phyloP scores from a whole-genome alignment of 2,329 filamentous ascomycete genomes.

The Monosporascus sp. region DNA sequence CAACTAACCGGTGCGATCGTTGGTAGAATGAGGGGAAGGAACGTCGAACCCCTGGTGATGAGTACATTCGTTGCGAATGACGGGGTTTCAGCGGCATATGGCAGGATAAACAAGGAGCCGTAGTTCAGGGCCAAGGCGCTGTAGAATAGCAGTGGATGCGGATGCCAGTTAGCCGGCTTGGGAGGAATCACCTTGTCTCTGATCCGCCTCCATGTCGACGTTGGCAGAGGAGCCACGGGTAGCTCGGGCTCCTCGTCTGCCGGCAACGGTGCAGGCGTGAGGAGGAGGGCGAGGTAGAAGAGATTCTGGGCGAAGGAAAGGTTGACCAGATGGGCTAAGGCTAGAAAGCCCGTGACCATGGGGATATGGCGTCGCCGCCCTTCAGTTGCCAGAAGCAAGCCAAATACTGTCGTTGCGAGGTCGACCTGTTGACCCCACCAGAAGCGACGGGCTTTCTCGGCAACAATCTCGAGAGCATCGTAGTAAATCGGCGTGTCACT shows the following conservation, averaged over 20 bases:
- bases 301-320: constrained; percentile 59
- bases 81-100: constrained; percentile 35
- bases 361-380: constrained; percentile 53
- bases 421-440: constrained; percentile 61
- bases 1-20: constrained; percentile 43
- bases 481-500: constrained; percentile 45
- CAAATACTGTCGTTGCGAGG: constrained; percentile 48
- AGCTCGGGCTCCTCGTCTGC: constrained; percentile 21
- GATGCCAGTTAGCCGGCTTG: constrained; percentile 41
- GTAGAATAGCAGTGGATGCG: constrained; percentile 32
- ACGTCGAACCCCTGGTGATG: constrained; percentile 33
- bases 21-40: constrained; percentile 41
- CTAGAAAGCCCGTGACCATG: constrained; percentile 49
- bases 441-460: constrained; percentile 49
- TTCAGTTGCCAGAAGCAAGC: constrained; percentile 53
- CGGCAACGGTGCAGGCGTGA: constrained; percentile 46
- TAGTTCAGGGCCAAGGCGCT: constrained; percentile 31
- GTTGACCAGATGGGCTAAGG: constrained; percentile 54
- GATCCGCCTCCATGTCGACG: constrained; percentile 25
- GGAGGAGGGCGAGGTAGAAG: constrained; percentile 55
- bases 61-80: constrained; percentile 32
- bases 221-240: constrained; percentile 22
- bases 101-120: constrained; percentile 30
- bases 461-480: constrained; percentile 50
- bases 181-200: constrained; percentile 28